phyloP scores from a whole-genome alignment of 129 eudicot genomes.

The carrot (Daucus carota) region DNA sequence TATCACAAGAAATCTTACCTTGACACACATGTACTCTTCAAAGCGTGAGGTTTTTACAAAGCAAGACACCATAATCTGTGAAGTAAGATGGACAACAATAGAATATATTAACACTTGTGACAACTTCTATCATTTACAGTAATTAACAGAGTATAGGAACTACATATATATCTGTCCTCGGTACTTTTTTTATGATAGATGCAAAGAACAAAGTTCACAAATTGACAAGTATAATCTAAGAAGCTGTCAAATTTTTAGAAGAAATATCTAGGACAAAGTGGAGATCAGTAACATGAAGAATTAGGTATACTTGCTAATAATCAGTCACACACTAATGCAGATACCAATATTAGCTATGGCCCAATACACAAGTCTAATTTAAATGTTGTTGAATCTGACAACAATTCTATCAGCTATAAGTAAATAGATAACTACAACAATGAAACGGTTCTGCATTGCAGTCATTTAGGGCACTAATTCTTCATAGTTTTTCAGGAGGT shows the following conservation, averaged over 20 bases:
- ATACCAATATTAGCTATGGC: too few species aligned
- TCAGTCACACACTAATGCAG: too few species aligned
- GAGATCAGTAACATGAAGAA: too few species aligned
- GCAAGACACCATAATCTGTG: slow-evolving; percentile 70
- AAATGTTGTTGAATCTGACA: not conserved
- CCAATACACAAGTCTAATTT: too few species aligned
- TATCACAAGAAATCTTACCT: slow-evolving; percentile 12
- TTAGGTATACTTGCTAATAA: too few species aligned
- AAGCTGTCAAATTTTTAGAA: too few species aligned
- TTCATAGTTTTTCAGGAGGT: not conserved
- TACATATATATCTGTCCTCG: not conserved
- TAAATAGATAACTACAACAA: not conserved
- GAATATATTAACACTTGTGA: not conserved
- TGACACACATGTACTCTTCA: slow-evolving; percentile 61
- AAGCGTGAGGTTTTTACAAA: slow-evolving; percentile 73
- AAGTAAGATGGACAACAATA: slow-evolving; percentile 7
- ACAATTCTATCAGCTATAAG: not conserved
- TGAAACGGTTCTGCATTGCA: not conserved
- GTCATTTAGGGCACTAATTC: not conserved
- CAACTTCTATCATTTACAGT: not conserved
- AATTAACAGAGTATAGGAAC: slow-evolving; percentile 1
- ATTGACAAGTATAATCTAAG: not conserved
- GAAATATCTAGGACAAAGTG: not conserved
- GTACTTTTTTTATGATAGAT: not conserved
- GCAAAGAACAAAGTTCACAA: not conserved